Evolutionary conservation across 164 flowering plant genomes (phyloP), one percentile per base, ranked within the genome.

Genomic region (Vitis rupestris): DNA sequence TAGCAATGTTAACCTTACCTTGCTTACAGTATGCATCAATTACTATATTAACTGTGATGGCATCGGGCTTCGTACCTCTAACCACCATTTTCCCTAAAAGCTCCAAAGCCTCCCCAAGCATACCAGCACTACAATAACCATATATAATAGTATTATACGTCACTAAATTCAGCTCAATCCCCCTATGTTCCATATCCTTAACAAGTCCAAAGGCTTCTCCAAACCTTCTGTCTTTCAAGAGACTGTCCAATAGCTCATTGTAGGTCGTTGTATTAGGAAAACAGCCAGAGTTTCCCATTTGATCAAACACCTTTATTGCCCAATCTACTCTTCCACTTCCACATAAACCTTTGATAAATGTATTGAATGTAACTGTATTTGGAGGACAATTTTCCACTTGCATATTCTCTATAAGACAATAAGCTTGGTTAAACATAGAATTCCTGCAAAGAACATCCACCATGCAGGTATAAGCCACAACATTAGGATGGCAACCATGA

Each of bases 381-480:
- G 96, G 98, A 15, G 85, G 82, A 70, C 90, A 88, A 10, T 79
- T 82, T 13, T 87, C 86, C 61, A 29, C 31, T 16, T 64, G 66
- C 97, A 94, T 90, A 10, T 67, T 80, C 76, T 85, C 85, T 54
- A 92, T 71, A 57, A 94, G 85, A 47, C 16, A 65, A 58, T 78
- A 65, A 68, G 93, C 98, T 72, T 87, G 78, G 69, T 83, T 47
- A 75, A 88, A 88, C 97, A 86, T 79, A 57, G 69, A 81, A 63
- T 79, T 84, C 72, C 76, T 78, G 62, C 91, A 88, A 70, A 94
- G 88, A 27, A 72, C 89, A 76, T 84, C 90, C 71, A 94, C 83
- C 97, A 92, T 90, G 82, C 85, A 79, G 14, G 97, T 92, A 61
- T 88, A 89, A 11, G 74, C 78, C 66, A 94, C 92, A 69, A 85